Percentiles rank a stretch among this genome's conserved stretches.
phyloP scores from a whole-genome alignment of 768 basidiomycete genomes.

The Termitomyces sp. region DNA sequence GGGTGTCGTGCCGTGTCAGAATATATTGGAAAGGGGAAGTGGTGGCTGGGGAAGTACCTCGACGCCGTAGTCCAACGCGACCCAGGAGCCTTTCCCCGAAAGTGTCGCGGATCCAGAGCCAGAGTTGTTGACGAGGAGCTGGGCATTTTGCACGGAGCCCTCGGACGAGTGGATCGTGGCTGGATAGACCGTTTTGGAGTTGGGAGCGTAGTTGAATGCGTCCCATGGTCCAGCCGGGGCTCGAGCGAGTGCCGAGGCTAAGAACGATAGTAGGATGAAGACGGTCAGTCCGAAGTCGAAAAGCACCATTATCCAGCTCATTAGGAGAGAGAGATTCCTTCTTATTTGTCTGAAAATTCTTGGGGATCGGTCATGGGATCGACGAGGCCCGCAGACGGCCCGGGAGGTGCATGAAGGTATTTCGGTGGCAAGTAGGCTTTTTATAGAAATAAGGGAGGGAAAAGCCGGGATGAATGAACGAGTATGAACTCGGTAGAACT shows the following conservation, averaged over 20 bases:
- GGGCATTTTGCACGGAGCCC: slow-evolving; percentile 31
- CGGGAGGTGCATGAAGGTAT: neutral
- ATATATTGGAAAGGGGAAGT: neutral
- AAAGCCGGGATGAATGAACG: too few species aligned
- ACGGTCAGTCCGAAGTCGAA: neutral
- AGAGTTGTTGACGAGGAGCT: slow-evolving; percentile 28
- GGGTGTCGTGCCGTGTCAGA: neutral
- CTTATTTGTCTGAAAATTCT: neutral
- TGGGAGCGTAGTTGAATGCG: slow-evolving; percentile 47
- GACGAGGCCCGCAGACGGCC: slow-evolving; percentile 2
- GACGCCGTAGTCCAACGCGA: slow-evolving; percentile 52
- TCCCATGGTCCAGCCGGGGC: slow-evolving; percentile 53
- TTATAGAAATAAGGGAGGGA: too few species aligned
- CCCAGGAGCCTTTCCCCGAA: slow-evolving; percentile 36
- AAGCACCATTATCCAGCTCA: neutral
- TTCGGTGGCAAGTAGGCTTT: neutral
- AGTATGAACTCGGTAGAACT: too few species aligned
- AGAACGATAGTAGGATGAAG: neutral
- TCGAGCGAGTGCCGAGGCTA: slow-evolving; percentile 3
- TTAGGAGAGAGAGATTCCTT: neutral
- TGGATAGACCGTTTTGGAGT: slow-evolving; percentile 43
- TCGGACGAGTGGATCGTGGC: slow-evolving; percentile 31
- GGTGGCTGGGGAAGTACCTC: slow-evolving; percentile 31
- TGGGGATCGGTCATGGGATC: slow-evolving; percentile 2
- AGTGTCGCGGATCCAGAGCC: slow-evolving; percentile 41